phyloP scores from a whole-genome alignment of 192 early-diverging fungal species.

The Rhizophagus clarus region DNA sequence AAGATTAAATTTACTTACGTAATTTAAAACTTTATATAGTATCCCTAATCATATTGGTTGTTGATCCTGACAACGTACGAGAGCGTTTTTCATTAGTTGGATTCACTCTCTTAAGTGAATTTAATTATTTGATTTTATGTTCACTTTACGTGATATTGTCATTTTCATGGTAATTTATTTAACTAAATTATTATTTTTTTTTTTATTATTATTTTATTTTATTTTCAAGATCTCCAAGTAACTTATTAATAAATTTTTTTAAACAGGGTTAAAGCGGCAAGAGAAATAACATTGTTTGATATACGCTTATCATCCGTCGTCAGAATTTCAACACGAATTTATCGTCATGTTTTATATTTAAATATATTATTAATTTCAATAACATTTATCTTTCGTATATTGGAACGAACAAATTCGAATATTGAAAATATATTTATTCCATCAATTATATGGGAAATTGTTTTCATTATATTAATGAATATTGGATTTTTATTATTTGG shows the following conservation, averaged over 20 bases:
- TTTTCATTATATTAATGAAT: slow-evolving; percentile 3
- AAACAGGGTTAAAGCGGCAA: neutral
- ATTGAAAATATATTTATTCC: neutral
- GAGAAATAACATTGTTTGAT: slow-evolving; percentile 17
- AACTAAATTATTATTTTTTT: too few relatives aligned
- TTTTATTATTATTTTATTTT: neutral
- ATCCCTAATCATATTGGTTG: neutral
- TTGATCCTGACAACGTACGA: slow-evolving; percentile 1
- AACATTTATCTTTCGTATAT: neutral
- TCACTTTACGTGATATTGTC: neutral
- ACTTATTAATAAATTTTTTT: neutral
- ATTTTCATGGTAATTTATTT: neutral
- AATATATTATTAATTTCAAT: neutral
- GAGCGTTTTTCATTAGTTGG: neutral
- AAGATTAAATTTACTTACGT: neutral
- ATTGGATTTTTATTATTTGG: slow-evolving; percentile 3
- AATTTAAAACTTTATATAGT: neutral
- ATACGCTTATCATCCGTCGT: neutral
- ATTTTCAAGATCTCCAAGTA: neutral
- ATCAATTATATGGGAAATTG: neutral
- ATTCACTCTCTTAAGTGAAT: neutral
- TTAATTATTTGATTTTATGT: neutral
- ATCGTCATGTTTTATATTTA: neutral
- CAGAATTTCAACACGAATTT: neutral
- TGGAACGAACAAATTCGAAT: neutral